Base-by-base conservation (phyloP, 257 asterid species). In the Nicotiana otophora region DNA sequence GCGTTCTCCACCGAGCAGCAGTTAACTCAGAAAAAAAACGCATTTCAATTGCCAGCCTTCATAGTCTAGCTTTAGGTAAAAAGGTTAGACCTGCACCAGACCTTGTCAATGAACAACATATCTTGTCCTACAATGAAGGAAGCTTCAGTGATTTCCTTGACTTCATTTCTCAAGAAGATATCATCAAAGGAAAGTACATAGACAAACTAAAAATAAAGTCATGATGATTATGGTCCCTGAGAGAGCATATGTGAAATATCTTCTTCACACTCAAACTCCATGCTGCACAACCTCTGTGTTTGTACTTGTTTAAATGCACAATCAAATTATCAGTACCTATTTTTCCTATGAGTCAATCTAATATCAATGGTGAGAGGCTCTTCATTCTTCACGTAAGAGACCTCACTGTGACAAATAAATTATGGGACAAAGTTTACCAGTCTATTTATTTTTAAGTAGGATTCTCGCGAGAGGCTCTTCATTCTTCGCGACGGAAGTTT, bases 31-130 rank as follows among this genome's bases (percentile, higher is more conserved):
- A 84, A 72, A 87, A 72, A 55, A 82, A 62, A 83, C 91, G 92
- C 2, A 31, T 90, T 83, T 91, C 94, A 7, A 89, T 92, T 79
- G 89, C 94, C 66, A 91, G 97, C 77, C 89, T 92, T 80, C 94
- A 91, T 82, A 90, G 97, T 64, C 79, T 87, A 39, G 92, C 88
- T 55, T 63, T 87, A 74, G 87, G 87, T 48, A 88, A 86, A 66
- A 90, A 86, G 60, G 90, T 89, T 31, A 81, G 57, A 66, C 93
- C 94, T 48, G 92, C 92, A 67, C 81, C 84, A 28, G 90, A 84
- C 51, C 90, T 92, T 60, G 92, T 91, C 77, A 85, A 88, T 28
- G 86, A 88, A 81, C 83, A 85, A 34, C 88, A 88, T 64, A 89
- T 86, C 11, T 78, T 83, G 81, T 84, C 90, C 80, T 92, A 92